Evolutionary conservation across 306 rosid genomes (phyloP), one percentile per base, ranked within the genome.

Genomic region (Vicia villosa): DNA sequence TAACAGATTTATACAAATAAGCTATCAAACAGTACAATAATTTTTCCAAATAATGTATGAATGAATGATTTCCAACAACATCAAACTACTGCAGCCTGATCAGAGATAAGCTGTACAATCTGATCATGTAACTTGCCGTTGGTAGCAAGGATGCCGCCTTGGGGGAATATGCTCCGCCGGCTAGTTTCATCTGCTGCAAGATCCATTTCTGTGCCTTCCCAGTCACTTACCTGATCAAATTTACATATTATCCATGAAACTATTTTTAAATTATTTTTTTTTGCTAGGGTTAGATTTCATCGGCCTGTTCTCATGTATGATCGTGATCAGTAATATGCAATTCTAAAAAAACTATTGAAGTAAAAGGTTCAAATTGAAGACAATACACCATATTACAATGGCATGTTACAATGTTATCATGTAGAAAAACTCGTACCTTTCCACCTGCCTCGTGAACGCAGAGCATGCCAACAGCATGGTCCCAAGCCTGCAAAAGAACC

Each of bases 121-220:
- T 73, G 82, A 49, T 82, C 7, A 38, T 88, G 96, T 43, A 91
- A 62, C 63, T 16, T 78, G 75, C 85, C 79, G 59, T 91, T 91
- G 45, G 88, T 77, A 61, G 75, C 88, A 70, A 91, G 91, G 76
- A 93, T 71, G 20, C 98, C 98, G 4, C 85, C 89, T 0, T 83
- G 72, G 15, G 97, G 97, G 38, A 63, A 86, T 75, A 93, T 82
- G 81, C 61, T 72, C 82, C 96, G 70, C 78, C 94, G 75, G 15
- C 85, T 83, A 59, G 3, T 59, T 83, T 80, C 55, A 79, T 93
- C 97, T 5, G 83, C 96, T 10, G 94, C 86, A 30, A 93, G 86
- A 78, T 90, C 88, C 66, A 93, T 66, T 28, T 83, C 84, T 13
- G 67, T 76, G n/a, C 97, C 97, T 36, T 76, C 40, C 97, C 98